These are phyloP conservation scores for Butyriboletus loyo DNA, from an alignment of 768 basidiomycete genomes.

Conservation along the genomic window DNA sequence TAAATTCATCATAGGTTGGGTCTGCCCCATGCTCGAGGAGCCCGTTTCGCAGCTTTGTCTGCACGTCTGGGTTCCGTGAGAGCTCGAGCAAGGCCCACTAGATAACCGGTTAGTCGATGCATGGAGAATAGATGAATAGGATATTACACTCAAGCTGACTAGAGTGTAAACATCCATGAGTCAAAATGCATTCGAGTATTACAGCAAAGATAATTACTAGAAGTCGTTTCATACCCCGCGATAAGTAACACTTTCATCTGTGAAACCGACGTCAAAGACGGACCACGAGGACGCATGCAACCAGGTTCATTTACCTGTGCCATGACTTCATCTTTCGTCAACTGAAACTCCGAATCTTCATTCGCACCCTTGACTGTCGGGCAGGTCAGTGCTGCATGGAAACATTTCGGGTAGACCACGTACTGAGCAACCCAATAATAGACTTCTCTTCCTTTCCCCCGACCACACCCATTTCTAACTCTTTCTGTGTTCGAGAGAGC, in stretches of 20 bases:
- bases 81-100: conserved; percentile 48
- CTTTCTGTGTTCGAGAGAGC: conserved; percentile 34
- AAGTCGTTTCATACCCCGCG: conserved; percentile 17
- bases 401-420: conserved; percentile 15
- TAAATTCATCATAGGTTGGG: conserved; percentile 53
- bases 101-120: not conserved
- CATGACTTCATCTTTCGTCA: conserved; percentile 30
- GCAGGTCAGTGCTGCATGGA: not conserved
- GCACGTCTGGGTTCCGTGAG: not conserved
- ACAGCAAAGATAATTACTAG: not conserved
- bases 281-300: not conserved
- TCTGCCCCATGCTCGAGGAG: conserved; percentile 41
- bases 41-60: conserved; percentile 48
- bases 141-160: conserved; percentile 19
- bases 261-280: conserved; percentile 18
- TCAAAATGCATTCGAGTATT: too few species aligned
- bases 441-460: conserved; percentile 23
- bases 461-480: conserved; percentile 23
- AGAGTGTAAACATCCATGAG: not conserved
- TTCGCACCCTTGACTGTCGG: conserved; percentile 36
- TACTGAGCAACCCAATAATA: conserved; percentile 25
- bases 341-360: conserved; percentile 17
- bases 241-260: conserved; percentile 15
- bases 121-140: rapidly evolving
- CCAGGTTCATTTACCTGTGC: conserved; percentile 14